phyloP scores from a whole-genome alignment of 1,284 basidiomycete genomes.

The Irpex lacteus region DNA sequence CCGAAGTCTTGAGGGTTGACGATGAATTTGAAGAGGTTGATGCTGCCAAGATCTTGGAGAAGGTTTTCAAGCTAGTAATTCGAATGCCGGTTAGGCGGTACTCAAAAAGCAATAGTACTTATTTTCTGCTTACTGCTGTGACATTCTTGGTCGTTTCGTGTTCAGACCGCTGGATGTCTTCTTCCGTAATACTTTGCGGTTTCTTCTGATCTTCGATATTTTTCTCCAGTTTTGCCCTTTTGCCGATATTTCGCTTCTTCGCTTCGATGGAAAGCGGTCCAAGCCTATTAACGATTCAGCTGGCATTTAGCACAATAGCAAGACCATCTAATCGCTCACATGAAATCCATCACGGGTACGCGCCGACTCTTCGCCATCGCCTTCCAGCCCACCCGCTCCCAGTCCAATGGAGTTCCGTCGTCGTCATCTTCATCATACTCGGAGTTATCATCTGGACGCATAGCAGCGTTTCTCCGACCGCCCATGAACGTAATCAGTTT shows the following conservation, averaged over 20 bases:
- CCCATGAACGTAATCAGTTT: constrained; percentile 56
- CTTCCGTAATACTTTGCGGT: constrained; percentile 74
- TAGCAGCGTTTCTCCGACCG: constrained; percentile 13
- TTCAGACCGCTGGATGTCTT: constrained; percentile 72
- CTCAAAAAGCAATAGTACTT: too few species aligned
- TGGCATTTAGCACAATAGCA: too few species aligned
- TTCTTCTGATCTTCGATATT: constrained; percentile 62
- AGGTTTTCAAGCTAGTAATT: constrained; percentile 50
- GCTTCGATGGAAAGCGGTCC: constrained; percentile 77
- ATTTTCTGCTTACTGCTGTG: constrained; percentile 37
- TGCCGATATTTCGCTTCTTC: constrained; percentile 59
- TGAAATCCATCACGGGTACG: constrained; percentile 74
- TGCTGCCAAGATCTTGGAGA: constrained; percentile 42
- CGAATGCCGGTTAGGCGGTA: too few species aligned
- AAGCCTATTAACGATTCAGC: too few species aligned
- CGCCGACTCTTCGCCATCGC: constrained; percentile 73
- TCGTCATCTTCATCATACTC: constrained; percentile 43
- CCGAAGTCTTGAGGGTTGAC: constrained; percentile 86
- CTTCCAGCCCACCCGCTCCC: constrained; percentile 73
- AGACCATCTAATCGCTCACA: too few species aligned
- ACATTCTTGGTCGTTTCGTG: constrained; percentile 86
- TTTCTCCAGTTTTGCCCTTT: constrained; percentile 72
- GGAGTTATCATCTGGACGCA: constrained; percentile 39
- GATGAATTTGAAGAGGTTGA: constrained; percentile 83
- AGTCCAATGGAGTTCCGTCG: constrained; percentile 48